Conservation (phyloP, 2,329 filamentous ascomycete species). For the Camillea tinctor region DNA sequence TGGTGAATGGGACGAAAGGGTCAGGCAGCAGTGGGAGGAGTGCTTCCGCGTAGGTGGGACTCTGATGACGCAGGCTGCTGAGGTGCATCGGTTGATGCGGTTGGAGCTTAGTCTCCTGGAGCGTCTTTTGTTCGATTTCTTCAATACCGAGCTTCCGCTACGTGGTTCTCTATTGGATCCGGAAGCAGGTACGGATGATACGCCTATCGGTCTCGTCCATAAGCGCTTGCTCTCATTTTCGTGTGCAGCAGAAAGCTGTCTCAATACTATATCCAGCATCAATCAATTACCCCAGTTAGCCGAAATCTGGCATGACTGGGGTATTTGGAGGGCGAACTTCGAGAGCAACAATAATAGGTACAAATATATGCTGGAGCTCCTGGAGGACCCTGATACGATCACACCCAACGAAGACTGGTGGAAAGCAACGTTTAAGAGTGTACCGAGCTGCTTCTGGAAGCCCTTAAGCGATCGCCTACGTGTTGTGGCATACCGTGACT, state of each 20-base stretch:
- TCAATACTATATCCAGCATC: not conserved
- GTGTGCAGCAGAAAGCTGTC: not conserved
- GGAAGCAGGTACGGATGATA: not conserved
- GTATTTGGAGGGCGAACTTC: not conserved
- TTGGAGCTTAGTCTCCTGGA: constrained; percentile 18
- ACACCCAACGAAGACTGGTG: constrained; percentile 10
- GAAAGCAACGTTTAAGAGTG: constrained; percentile 12
- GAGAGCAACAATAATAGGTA: constrained; percentile 3
- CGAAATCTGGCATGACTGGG: not conserved
- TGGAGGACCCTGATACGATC: not conserved
- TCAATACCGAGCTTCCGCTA: not conserved
- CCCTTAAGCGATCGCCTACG: constrained; percentile 8
- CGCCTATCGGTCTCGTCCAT: not conserved
- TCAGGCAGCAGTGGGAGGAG: not conserved
- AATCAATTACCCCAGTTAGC: not conserved
- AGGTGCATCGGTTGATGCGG: constrained; percentile 5
- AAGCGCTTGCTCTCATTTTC: constrained; percentile 6
- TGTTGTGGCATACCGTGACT: constrained; percentile 20
- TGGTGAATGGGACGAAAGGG: not conserved
- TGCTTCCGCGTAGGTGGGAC: constrained; percentile 11
- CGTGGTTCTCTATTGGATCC: not conserved
- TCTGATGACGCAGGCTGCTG: constrained; percentile 11
- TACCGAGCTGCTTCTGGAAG: constrained; percentile 23
- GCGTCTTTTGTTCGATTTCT: constrained; percentile 22
- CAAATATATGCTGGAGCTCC: constrained; percentile 3